Base-by-base conservation (phyloP, 176 grass and related monocot species). In the Cenchrus purpureus region DNA sequence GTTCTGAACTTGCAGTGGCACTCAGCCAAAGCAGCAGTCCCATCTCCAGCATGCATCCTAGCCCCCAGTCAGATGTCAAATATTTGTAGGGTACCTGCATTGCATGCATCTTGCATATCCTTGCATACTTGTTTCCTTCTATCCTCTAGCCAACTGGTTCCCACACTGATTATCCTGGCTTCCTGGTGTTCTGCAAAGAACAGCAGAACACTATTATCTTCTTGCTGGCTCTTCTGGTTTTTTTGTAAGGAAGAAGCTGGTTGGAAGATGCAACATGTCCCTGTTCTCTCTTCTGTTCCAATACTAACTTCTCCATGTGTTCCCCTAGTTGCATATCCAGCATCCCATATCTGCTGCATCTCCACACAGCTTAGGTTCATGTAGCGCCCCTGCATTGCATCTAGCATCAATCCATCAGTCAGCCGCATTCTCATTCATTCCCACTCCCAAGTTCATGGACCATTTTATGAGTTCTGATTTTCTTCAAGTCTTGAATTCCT, bases 191-290 rank as follows among this genome's bases (percentile, higher is more conserved):
- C 52, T 78, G 15, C 16, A 76, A 88, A 51, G 49, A 51, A 51
- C 49, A 51, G 45, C 8, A 83, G 78, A 44, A 49, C 58, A 70
- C 66, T n/a, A 25, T 20, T 49, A 22, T 83, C 55, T 85, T 58
- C 69, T 67, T 13, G n/a, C 80, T 62, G 59, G 83, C 92, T 96
- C 89, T 93, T 84, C 94, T 69, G 68, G 44, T 70, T 84, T 96
- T 96, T 93, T 96, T 88, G 77, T 64, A 86, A 87, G 82, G 89
- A 96, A 89, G 91, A 82, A 80, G 84, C 80, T 82, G 77, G 66
- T 63, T 80, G 90, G 43, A 68, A 49, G 62, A 59, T 81, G 76
- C 83, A 81, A 81, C 51, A 44, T 46, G 19, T 45, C 59, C 65
- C 78, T 34, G 72, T 79, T 78, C 16, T n/a, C 22, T 80, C 55